These are phyloP conservation scores for Ensete ventricosum DNA, from an alignment of 176 grass and related monocot species.

Conservation along the genomic window DNA sequence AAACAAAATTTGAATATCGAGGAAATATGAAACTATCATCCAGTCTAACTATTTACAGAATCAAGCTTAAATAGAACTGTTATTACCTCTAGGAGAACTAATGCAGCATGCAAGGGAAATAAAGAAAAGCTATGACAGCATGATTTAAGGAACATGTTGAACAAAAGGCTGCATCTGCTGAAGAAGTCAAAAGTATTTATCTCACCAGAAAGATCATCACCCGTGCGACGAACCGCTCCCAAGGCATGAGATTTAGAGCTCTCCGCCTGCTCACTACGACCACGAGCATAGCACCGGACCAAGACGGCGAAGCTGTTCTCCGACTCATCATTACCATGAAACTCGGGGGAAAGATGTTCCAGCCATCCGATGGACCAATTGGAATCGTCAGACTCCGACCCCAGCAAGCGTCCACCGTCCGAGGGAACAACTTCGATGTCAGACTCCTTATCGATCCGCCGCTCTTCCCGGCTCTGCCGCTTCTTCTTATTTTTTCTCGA, in stretches of 20 bases:
- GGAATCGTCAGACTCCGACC: conserved; percentile 17
- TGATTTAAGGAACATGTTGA: not conserved
- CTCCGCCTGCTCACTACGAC: not conserved
- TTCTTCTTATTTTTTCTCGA: conserved; percentile 14
- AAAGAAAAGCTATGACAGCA: too few relatives aligned
- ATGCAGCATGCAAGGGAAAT: too few relatives aligned
- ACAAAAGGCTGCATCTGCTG: not conserved
- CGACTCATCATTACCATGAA: not conserved
- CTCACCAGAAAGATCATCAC: conserved; percentile 11
- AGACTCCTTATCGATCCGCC: conserved; percentile 13
- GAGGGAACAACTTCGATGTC: conserved; percentile 17
- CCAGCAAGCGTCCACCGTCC: conserved; percentile 12
- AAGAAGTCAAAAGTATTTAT: not conserved
- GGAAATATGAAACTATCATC: too few relatives aligned
- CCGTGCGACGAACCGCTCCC: not conserved
- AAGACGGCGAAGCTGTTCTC: conserved; percentile 20
- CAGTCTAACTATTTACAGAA: too few relatives aligned
- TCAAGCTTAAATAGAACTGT: too few relatives aligned
- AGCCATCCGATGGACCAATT: conserved; percentile 21
- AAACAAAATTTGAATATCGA: too few relatives aligned
- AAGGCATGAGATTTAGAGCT: not conserved
- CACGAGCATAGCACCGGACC: conserved; percentile 14
- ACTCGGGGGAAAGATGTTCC: conserved; percentile 10
- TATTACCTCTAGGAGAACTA: too few relatives aligned
- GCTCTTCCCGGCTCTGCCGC: conserved; percentile 17